A percentile compares a stretch with the other conserved stretches of the same genome.
phyloP scores from a whole-genome alignment of 2,329 filamentous ascomycete genomes.

The Simplicillium sp. region DNA sequence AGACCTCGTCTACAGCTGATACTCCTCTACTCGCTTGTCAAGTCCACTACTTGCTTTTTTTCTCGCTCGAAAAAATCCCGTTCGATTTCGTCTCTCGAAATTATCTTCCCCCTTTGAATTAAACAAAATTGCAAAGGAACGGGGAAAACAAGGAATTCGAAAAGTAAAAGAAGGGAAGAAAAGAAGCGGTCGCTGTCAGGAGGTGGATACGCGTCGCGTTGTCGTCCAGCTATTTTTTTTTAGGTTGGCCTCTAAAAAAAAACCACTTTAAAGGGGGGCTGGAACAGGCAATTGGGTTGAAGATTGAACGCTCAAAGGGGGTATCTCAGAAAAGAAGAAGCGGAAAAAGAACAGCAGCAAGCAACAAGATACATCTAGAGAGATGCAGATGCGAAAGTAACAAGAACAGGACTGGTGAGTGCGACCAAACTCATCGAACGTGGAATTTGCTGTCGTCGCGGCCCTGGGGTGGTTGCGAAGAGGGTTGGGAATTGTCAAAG shows the following conservation, averaged over 20 bases:
- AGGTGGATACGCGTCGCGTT: conserved; percentile 8
- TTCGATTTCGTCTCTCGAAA: neutral
- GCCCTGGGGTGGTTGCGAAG: conserved; percentile 3
- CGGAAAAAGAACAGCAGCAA: neutral
- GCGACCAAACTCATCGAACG: conserved; percentile 22
- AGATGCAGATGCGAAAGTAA: conserved; percentile 5
- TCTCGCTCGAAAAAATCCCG: conserved; percentile 9
- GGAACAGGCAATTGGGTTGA: neutral
- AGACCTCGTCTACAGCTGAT: conserved; percentile 49
- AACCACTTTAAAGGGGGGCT: conserved; percentile 3
- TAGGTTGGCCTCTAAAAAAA: neutral
- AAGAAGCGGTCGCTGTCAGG: conserved; percentile 5
- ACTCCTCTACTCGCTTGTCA: conserved; percentile 29
- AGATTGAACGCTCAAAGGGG: no score
- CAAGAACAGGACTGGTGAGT: conserved; percentile 13
- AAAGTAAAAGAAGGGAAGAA: neutral
- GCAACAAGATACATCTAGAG: conserved; percentile 18
- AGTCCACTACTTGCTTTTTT: conserved; percentile 10
- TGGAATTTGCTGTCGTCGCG: neutral
- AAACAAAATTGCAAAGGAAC: neutral
- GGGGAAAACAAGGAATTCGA: neutral
- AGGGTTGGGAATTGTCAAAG: conserved; percentile 3
- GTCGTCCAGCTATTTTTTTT: conserved; percentile 1
- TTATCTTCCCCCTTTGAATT: no score
- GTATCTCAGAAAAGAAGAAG: neutral